Base-by-base conservation (phyloP, 2,329 filamentous ascomycete species). In the Fusarium oxysporum region DNA sequence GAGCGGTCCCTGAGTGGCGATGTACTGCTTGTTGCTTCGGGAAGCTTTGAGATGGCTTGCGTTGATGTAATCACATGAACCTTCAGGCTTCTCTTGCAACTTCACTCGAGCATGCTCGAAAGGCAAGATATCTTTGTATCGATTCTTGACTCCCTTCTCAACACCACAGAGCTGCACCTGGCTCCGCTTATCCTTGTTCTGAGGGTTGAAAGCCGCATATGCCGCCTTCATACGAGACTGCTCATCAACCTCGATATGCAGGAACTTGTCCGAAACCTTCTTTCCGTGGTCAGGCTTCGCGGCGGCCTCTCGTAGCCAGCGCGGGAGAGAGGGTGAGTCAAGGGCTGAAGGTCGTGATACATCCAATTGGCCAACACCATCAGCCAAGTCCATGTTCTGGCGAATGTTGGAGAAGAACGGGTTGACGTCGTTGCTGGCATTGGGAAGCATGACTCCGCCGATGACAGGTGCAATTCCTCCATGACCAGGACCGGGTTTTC, bases 81-180 rank as follows among this genome's bases (percentile, higher is more conserved):
- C 92, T 3, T 88, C 84, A 0, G 88, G 84, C 40, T 92, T 89
- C 45, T 90, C 89, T 73, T 93, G 87, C 51, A 99, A 83, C 73
- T 90, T 94, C 60, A 99, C 96, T 66, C 96, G 87, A 6, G 94
- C 92, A 81, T 99, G 96, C 78, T 98, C 96, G 80, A 97, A 99
- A 0, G 96, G 96, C 83, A 97, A 92, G 62, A 98, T 98, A 76
- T 98, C 97, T 84, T 98, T 98, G 85, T 99, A 99, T 13, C 96
- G 90, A 77, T 99, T 99, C 85, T 98, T 98, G 23, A 88, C 90
- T 12, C 96, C 96, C 81, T 98, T 96, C 78, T 99, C 96, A 35
- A 99, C 93, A 12, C 96, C 96, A 0, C 93, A 96, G 57, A 99
- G 90, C 76, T 94, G 92, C 12, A 97, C 89, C 28, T 82, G 73